These are phyloP conservation scores for Venturiaceae sp. DNA, from an alignment of 2,329 filamentous ascomycete genomes.

Conservation along the genomic window DNA sequence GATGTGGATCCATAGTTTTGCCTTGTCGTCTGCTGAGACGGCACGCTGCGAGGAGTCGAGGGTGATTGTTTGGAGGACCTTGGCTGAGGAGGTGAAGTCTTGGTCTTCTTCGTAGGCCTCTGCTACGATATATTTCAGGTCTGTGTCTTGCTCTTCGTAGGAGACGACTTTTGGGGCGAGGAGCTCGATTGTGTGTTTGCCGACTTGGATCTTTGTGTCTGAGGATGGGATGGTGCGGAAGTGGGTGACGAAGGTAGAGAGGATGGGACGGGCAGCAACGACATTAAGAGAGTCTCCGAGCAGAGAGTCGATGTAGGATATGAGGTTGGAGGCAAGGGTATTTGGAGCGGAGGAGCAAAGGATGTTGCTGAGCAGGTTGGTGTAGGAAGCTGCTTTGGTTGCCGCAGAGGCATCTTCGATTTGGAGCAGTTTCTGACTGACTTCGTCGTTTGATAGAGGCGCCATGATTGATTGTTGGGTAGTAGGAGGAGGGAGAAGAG, in stretches of 20 bases:
- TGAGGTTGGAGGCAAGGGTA: slow-evolving; percentile 51
- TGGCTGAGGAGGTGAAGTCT: slow-evolving; percentile 70
- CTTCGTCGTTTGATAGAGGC: slow-evolving; percentile 33
- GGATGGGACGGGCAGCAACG: slow-evolving; percentile 62
- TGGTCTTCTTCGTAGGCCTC: slow-evolving; percentile 75
- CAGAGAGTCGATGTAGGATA: slow-evolving; percentile 56
- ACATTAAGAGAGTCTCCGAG: slow-evolving; percentile 63
- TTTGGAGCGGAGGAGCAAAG: slow-evolving; percentile 34
- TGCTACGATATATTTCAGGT: slow-evolving; percentile 71
- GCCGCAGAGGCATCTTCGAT: slow-evolving; percentile 38
- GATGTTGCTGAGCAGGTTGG: slow-evolving; percentile 46
- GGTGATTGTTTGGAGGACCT: slow-evolving; percentile 70
- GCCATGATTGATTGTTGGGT: slow-evolving; percentile 29
- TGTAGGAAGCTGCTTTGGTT: slow-evolving; percentile 47
- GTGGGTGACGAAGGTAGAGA: slow-evolving; percentile 54
- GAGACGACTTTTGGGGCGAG: slow-evolving; percentile 59
- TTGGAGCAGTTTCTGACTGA: slow-evolving; percentile 32
- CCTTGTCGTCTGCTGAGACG: slow-evolving; percentile 73
- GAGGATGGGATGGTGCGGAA: slow-evolving; percentile 53
- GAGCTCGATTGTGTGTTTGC: slow-evolving; percentile 59
- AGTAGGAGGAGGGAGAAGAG: too few relatives aligned
- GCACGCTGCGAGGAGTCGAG: slow-evolving; percentile 83
- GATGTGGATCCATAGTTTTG: slow-evolving; percentile 83
- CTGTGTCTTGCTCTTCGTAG: slow-evolving; percentile 76
- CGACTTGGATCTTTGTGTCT: slow-evolving; percentile 65